These are phyloP conservation scores for Phalaenopsis equestris DNA, from an alignment of 106 monocot species.

Conservation along the genomic window DNA sequence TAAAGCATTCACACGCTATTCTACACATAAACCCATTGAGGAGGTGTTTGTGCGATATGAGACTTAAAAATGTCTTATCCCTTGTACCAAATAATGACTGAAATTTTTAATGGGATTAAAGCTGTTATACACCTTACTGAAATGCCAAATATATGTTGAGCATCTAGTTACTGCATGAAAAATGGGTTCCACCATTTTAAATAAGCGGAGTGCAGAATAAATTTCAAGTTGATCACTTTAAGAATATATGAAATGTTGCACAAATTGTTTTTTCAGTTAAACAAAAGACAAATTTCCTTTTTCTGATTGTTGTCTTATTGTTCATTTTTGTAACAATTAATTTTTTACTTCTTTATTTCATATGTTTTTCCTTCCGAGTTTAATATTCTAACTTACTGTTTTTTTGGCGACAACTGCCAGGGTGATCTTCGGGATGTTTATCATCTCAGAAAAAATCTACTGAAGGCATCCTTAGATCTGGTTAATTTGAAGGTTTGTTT, in stretches of 20 bases:
- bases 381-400: neutral
- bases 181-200: neutral
- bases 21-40: too few relatives aligned
- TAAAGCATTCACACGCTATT: too few relatives aligned
- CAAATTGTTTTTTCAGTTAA: neutral
- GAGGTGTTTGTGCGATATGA: too few relatives aligned
- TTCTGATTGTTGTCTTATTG: neutral
- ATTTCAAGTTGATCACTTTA: neutral
- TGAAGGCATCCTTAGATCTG: conserved; percentile 37
- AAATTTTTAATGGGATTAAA: too few relatives aligned
- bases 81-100: too few relatives aligned
- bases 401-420: conserved; percentile 18
- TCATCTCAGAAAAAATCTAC: conserved; percentile 43
- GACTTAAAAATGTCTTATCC: too few relatives aligned
- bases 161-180: neutral
- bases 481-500: conserved; percentile 43
- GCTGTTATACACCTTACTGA: neutral
- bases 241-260: neutral
- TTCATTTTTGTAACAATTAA: neutral
- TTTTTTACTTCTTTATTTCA: neutral
- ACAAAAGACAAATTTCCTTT: neutral
- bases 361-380: neutral
- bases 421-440: conserved; percentile 45
- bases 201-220: neutral
- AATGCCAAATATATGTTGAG: neutral